A percentile compares a stretch with the other conserved stretches of the same genome.
Conservation (phyloP, 805 yeast species). For the Cyberlindnera samutprakarnensis region DNA sequence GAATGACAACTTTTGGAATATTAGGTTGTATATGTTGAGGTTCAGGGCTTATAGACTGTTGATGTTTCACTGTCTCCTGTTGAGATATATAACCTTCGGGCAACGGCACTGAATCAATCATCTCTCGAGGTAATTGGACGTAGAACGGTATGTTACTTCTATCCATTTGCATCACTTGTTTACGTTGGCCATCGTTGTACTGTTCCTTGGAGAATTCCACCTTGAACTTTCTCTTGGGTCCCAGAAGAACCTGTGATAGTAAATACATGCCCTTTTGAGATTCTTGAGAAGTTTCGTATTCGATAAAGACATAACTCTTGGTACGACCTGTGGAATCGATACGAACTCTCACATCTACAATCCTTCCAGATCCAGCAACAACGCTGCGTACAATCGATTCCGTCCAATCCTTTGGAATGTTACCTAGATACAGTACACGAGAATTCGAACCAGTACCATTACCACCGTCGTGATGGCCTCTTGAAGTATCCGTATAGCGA, state of each 20-base stretch:
- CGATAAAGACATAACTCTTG: slow-evolving; percentile 64
- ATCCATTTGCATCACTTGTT: slow-evolving; percentile 36
- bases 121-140: slow-evolving; percentile 43
- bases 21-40: slow-evolving; percentile 2
- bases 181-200: slow-evolving; percentile 29
- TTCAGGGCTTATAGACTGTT: slow-evolving; percentile 3
- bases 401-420: slow-evolving; percentile 67
- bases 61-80: slow-evolving; percentile 5
- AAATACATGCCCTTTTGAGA: slow-evolving; percentile 42
- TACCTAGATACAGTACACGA: slow-evolving; percentile 49
- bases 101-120: slow-evolving; percentile 6
- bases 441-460: not conserved
- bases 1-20: slow-evolving; percentile 12
- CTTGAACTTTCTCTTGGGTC: slow-evolving; percentile 38
- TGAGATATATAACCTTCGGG: slow-evolving; percentile 2
- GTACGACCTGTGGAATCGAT: slow-evolving; percentile 39
- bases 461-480: not conserved
- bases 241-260: slow-evolving; percentile 36
- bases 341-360: slow-evolving; percentile 50
- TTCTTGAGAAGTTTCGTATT: slow-evolving; percentile 43
- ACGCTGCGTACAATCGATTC: slow-evolving; percentile 53
- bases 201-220: slow-evolving; percentile 61
- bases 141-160: slow-evolving; percentile 45
- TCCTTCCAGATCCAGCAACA: slow-evolving; percentile 66
- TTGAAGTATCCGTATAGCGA: not conserved